Evolutionary conservation across 2,329 filamentous ascomycete species (phyloP).

Genomic region (Stromatinia cepivora): DNA sequence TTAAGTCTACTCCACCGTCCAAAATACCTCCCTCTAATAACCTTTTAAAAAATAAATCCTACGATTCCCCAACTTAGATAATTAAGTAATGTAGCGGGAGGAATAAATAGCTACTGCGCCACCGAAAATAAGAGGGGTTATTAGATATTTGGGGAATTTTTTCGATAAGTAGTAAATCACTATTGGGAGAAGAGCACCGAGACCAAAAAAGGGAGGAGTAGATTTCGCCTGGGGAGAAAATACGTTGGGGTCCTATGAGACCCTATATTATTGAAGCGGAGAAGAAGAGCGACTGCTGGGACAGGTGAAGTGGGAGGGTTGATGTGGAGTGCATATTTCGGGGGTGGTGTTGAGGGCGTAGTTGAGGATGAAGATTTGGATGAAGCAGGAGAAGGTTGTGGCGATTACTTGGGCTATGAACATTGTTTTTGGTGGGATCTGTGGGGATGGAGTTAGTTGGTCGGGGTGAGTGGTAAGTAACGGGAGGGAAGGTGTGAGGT

Average conservation of each 20-base stretch:
- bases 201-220: conserved; percentile 40
- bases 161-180: conserved; percentile 45
- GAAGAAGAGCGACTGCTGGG: conserved; percentile 57
- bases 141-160: conserved; percentile 53
- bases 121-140: conserved; percentile 33
- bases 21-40: conserved; percentile 61
- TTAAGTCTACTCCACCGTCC: conserved; percentile 80
- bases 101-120: conserved; percentile 43
- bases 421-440: conserved; percentile 34
- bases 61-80: conserved; percentile 69
- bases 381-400: conserved; percentile 58
- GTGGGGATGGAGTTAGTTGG: conserved; percentile 26
- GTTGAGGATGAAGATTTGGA: conserved; percentile 65
- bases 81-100: conserved; percentile 69
- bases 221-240: conserved; percentile 33
- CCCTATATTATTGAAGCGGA: conserved; percentile 75
- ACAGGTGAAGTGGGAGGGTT: conserved; percentile 57
- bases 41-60: conserved; percentile 68
- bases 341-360: conserved; percentile 61
- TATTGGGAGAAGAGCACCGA: conserved; percentile 36
- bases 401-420: conserved; percentile 58
- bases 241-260: conserved; percentile 63
- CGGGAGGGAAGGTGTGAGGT: rapidly evolving
- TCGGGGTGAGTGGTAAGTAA: too few relatives aligned
- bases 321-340: conserved; percentile 59